phyloP scores from a whole-genome alignment of 1,139 yeast species.

The Candida sanyaensis region DNA sequence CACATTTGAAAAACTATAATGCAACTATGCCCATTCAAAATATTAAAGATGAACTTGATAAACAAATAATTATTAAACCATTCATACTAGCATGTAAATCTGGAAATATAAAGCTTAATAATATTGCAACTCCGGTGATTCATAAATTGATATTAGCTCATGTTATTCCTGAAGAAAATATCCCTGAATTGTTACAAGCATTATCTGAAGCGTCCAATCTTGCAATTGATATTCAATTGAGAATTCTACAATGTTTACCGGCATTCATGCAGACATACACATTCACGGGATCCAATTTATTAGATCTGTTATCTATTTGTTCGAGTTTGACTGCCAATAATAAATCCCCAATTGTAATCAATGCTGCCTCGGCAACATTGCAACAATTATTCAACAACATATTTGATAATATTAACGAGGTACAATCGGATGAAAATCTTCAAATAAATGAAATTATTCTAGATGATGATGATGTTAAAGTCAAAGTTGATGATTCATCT shows the following conservation, averaged over 20 bases:
- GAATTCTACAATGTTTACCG: conserved; percentile 85
- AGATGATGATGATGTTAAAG: conserved; percentile 46
- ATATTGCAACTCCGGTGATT: conserved; percentile 70
- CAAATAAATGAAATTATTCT: conserved; percentile 32
- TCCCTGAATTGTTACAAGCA: conserved; percentile 61
- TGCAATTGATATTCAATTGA: conserved; percentile 81
- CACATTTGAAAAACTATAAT: conserved; percentile 39
- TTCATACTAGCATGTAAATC: conserved; percentile 73
- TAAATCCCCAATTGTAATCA: conserved; percentile 76
- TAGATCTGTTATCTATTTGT: conserved; percentile 67
- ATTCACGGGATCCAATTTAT: conserved; percentile 57
- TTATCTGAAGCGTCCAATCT: conserved; percentile 73
- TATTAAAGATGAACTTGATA: conserved; percentile 30
- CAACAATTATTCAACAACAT: conserved; percentile 80
- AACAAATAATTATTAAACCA: conserved; percentile 64
- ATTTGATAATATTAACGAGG: conserved; percentile 61
- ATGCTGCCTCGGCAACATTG: conserved; percentile 90
- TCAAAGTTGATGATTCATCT: conserved; percentile 52
- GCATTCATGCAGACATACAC: conserved; percentile 68
- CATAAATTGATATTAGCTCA: conserved; percentile 55
- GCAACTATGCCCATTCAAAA: conserved; percentile 18
- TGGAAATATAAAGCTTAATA: conserved; percentile 70
- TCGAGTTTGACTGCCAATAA: conserved; percentile 69
- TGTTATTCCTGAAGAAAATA: conserved; percentile 51
- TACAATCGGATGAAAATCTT: conserved; percentile 7